Evolutionary conservation across 305 asterid species (phyloP).

Genomic region (Fraxinus albicans): DNA sequence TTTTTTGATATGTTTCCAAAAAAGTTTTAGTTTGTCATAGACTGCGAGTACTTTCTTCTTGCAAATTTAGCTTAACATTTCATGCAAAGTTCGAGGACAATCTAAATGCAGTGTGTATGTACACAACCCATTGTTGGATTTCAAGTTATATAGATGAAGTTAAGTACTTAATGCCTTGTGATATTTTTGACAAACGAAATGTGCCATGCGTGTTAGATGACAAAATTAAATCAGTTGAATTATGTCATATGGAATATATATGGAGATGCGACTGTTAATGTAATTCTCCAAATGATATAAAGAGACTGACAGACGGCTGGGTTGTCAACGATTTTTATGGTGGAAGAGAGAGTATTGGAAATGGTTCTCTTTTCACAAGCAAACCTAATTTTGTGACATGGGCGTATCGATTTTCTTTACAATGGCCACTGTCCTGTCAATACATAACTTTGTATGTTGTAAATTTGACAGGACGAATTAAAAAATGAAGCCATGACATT

Average conservation of each 20-base stretch:
- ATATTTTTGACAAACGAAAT: not conserved
- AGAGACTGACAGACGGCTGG: not conserved
- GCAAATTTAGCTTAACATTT: not conserved
- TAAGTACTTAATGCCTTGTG: not conserved
- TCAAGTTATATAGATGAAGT: not conserved
- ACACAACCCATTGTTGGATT: not conserved
- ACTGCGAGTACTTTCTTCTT: not conserved
- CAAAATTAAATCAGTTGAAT: not conserved
- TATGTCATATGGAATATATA: not conserved
- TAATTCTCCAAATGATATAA: not conserved
- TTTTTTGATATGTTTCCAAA: not conserved
- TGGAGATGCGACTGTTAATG: not conserved
- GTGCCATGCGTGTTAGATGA: not conserved
- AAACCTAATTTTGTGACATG: not conserved
- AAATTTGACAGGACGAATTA: not conserved
- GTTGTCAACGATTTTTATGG: not conserved
- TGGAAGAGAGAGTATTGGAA: not conserved
- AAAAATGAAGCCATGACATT: constrained; percentile 11
- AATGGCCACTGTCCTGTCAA: not conserved
- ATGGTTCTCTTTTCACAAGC: not conserved
- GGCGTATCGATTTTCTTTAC: not conserved
- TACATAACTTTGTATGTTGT: not conserved
- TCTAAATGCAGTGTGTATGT: not conserved
- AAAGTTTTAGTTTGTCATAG: not conserved
- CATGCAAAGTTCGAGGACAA: not conserved